Evolutionary conservation across 345 rosid genomes (phyloP), one percentile per base, ranked within the genome.

Genomic region (Camelina sativa): DNA sequence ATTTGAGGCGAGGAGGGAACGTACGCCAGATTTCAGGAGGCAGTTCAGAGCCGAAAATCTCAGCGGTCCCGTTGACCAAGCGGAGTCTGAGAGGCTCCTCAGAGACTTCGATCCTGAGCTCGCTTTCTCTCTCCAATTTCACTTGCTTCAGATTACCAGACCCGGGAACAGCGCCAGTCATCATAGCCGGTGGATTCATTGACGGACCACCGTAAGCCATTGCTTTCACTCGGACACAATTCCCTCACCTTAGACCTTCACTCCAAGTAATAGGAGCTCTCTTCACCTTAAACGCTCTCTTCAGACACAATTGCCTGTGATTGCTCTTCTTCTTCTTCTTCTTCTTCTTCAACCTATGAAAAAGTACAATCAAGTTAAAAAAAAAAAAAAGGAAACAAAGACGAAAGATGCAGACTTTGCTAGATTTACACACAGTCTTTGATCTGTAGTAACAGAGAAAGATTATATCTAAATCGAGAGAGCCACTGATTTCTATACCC

Each of bases 101-200:
- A n/a, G 89, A 87, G 19, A 88, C 96, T 81, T 95, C 97, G 32
- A 95, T 83, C 73, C 97, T 86, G 10, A 95, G 89, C 79, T 95
- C 96, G 74, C 92, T 85, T 81, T 95, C 99, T 55, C 76, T 87
- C 47, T 89, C 99, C 63, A 95, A 66, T 76, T 90, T 95, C 75
- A 92, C 91, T 62, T 89, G 97, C 86, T 83, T 93, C 0, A 82
- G 41, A 47, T 84, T 43, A 23, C 57, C 37, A 38, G 81, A 68
- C 38, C 60, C 75, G 7, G 88, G 25, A 62, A 54, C 37, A 0
- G 76, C 62, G n/a, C 76, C 79, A 13, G 30, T 47, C 85, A 71
- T 47, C 85, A 72, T 40, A 56, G 75, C 65, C 41, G 71, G 73
- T 44, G 83, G 77, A 61, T 71, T 75, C 56, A 75, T 75, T 8